Evolutionary conservation across 352 stramenopile species (phyloP).

Genomic region (Aphanomyces stellatus): DNA sequence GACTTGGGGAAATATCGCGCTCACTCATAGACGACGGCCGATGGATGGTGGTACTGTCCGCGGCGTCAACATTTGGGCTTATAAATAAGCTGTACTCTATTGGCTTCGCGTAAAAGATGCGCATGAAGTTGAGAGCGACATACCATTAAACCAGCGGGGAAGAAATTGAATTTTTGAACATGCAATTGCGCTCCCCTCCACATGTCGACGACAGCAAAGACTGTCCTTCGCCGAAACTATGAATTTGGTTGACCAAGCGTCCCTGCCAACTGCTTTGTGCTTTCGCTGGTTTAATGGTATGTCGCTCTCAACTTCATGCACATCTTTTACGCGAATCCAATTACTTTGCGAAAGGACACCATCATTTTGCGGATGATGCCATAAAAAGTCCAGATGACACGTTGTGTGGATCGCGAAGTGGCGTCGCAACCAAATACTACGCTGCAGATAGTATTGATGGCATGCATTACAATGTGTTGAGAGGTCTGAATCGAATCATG

Average conservation of each 20-base stretch:
- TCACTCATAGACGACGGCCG: neutral
- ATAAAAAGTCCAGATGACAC: too few species aligned
- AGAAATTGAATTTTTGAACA: slow-evolving; percentile 68
- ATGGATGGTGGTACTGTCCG: neutral
- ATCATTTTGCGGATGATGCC: too few species aligned
- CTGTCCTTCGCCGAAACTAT: slow-evolving; percentile 42
- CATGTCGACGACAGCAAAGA: slow-evolving; percentile 15
- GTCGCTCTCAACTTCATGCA: neutral
- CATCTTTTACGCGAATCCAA: neutral
- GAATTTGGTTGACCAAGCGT: slow-evolving; percentile 42
- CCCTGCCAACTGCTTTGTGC: slow-evolving; percentile 53
- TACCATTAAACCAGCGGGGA: slow-evolving; percentile 71
- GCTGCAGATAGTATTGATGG: too few species aligned
- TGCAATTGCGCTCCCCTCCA: slow-evolving; percentile 39
- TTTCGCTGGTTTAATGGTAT: slow-evolving; percentile 71
- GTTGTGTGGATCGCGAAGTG: too few species aligned
- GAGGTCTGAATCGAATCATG: too few species aligned
- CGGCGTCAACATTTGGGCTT: slow-evolving; percentile 28
- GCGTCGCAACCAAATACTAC: too few species aligned
- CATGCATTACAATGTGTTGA: too few species aligned
- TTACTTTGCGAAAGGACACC: too few species aligned
- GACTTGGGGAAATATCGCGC: neutral
- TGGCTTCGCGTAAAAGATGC: neutral
- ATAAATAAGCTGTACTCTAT: slow-evolving; percentile 66
- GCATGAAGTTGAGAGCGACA: neutral